These are phyloP conservation scores for Byssochlamys sp. DNA, from an alignment of 2,329 filamentous ascomycete species.

Conservation along the genomic window DNA sequence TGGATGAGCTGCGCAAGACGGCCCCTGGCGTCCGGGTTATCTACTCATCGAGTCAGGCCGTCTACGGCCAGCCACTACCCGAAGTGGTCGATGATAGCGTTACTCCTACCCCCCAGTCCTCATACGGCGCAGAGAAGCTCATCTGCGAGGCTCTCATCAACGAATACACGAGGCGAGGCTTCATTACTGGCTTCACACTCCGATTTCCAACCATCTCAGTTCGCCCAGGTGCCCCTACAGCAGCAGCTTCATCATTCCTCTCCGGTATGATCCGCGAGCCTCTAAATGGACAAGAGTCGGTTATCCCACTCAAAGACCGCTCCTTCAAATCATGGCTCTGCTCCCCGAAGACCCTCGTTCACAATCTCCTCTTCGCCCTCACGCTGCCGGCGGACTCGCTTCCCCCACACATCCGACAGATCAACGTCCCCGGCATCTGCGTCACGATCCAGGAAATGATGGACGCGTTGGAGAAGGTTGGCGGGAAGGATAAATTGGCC, in stretches of 20 bases:
- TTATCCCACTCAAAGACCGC: slow-evolving; percentile 44
- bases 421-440: slow-evolving; percentile 49
- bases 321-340: slow-evolving; percentile 46
- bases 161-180: slow-evolving; percentile 51
- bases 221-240: slow-evolving; percentile 50
- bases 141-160: slow-evolving; percentile 54
- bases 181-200: slow-evolving; percentile 49
- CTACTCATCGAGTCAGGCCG: slow-evolving; percentile 54
- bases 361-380: slow-evolving; percentile 45
- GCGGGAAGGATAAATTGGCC: slow-evolving; percentile 42
- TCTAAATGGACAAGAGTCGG: slow-evolving; percentile 45
- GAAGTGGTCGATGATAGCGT: slow-evolving; percentile 43
- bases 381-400: slow-evolving; percentile 34
- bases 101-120: slow-evolving; percentile 51
- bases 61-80: slow-evolving; percentile 52
- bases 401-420: slow-evolving; percentile 38
- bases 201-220: slow-evolving; percentile 56
- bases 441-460: slow-evolving; percentile 49
- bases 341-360: slow-evolving; percentile 44
- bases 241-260: slow-evolving; percentile 54
- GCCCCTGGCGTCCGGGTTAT: slow-evolving; percentile 49
- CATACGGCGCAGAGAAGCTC: slow-evolving; percentile 56
- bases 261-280: slow-evolving; percentile 57
- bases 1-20: slow-evolving; percentile 43
- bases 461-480: slow-evolving; percentile 46